phyloP scores from a whole-genome alignment of 495 filamentous ascomycete species.

The Penicillium canariense region DNA sequence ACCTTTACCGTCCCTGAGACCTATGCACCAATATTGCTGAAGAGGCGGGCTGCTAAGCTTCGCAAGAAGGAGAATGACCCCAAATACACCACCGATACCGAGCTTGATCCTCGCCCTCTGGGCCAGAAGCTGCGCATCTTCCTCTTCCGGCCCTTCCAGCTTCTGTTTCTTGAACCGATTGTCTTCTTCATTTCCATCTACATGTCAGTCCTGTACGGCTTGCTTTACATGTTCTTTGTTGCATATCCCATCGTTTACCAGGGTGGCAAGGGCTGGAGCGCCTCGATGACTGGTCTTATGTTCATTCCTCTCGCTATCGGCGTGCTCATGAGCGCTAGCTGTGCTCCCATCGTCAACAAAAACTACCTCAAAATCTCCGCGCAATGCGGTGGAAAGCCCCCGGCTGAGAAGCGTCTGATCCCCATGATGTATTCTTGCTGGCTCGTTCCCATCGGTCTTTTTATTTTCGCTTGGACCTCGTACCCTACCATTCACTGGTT shows the following conservation, averaged over 20 bases:
- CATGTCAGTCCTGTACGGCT: slow-evolving; percentile 75
- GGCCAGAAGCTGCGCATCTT: slow-evolving; percentile 62
- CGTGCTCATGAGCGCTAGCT: slow-evolving; percentile 61
- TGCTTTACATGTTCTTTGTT: slow-evolving; percentile 84
- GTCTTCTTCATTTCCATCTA: slow-evolving; percentile 74
- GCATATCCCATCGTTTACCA: slow-evolving; percentile 75
- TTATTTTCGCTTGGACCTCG: slow-evolving; percentile 84
- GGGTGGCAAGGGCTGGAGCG: slow-evolving; percentile 67
- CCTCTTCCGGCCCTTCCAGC: slow-evolving; percentile 73
- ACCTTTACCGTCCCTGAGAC: slow-evolving; percentile 81
- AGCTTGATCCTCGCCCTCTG: slow-evolving; percentile 66
- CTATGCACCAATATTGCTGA: slow-evolving; percentile 70
- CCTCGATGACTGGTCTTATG: slow-evolving; percentile 73
- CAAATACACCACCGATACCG: slow-evolving; percentile 67
- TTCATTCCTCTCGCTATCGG: slow-evolving; percentile 74
- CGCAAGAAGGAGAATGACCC: slow-evolving; percentile 62
- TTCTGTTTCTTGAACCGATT: slow-evolving; percentile 75
- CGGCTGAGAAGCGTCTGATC: slow-evolving; percentile 71
- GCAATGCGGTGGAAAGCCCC: slow-evolving; percentile 64
- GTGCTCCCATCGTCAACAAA: slow-evolving; percentile 70
- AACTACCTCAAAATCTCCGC: slow-evolving; percentile 64
- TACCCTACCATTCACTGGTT: slow-evolving; percentile 65
- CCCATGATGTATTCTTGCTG: slow-evolving; percentile 86
- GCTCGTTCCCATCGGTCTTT: slow-evolving; percentile 72
- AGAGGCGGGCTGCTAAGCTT: slow-evolving; percentile 61